These are phyloP conservation scores for Coprinopsis sp. DNA, from an alignment of 768 basidiomycete species.

Conservation along the genomic window DNA sequence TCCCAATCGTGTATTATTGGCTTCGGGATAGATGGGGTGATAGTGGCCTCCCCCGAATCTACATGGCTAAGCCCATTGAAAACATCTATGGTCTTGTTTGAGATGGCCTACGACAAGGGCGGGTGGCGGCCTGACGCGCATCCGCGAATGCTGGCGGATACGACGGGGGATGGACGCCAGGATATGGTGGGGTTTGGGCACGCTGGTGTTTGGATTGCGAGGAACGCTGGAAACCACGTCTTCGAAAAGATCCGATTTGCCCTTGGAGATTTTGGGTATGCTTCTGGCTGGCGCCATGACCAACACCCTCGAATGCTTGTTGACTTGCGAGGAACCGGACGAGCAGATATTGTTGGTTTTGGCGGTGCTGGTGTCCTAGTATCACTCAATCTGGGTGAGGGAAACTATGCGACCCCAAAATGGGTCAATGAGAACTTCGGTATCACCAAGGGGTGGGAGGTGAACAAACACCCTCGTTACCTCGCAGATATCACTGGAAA, in stretches of 20 bases:
- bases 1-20: too few relatives aligned
- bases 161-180: background rate
- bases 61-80: too few relatives aligned
- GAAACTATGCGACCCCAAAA: background rate
- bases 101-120: too few relatives aligned
- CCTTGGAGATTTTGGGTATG: background rate
- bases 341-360: background rate
- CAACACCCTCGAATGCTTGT: background rate
- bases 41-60: too few relatives aligned
- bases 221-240: background rate
- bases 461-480: background rate
- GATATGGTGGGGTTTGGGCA: conserved; percentile 1
- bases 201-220: background rate
- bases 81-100: too few relatives aligned
- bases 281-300: background rate
- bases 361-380: background rate
- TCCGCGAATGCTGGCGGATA: background rate
- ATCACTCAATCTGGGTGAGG: background rate
- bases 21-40: too few relatives aligned
- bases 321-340: background rate
- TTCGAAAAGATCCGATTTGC: background rate
- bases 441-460: background rate
- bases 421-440: background rate
- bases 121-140: too few relatives aligned
- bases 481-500: background rate